A percentile compares a stretch with the other conserved stretches of the same genome.
Evolutionary conservation across 345 rosid genomes (phyloP).

Genomic region (Eucalyptus erythrocorys): DNA sequence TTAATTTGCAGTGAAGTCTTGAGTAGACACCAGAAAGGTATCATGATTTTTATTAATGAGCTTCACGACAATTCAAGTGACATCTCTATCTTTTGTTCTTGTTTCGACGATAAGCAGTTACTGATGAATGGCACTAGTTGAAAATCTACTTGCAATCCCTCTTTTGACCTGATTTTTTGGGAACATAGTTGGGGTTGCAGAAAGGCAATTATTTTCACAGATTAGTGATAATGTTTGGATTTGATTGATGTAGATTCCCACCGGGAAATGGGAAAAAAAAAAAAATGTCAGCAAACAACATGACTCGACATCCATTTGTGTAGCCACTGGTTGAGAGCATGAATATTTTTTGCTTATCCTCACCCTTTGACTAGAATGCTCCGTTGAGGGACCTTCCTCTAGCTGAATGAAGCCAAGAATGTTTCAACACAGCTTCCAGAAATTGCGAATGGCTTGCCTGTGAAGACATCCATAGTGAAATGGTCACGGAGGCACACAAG

Average conservation of each 20-base stretch:
- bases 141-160: not conserved
- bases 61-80: not conserved
- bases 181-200: not conserved
- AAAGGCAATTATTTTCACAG: not conserved
- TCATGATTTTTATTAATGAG: not conserved
- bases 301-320: not conserved
- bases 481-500: too few species aligned
- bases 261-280: not conserved
- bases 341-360: not conserved
- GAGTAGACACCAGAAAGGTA: not conserved
- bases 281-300: not conserved
- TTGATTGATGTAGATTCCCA: not conserved
- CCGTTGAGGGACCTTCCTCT: not conserved
- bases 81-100: not conserved
- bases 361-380: not conserved
- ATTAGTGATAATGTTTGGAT: not conserved
- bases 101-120: too few species aligned
- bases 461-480: too few species aligned
- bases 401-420: not conserved
- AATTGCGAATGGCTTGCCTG: too few species aligned
- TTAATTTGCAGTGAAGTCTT: not conserved
- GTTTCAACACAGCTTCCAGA: too few species aligned
- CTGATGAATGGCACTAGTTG: not conserved
- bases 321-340: not conserved
- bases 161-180: not conserved